These are phyloP conservation scores for Pholiota conissans DNA, from an alignment of 768 basidiomycete genomes.

Conservation along the genomic window DNA sequence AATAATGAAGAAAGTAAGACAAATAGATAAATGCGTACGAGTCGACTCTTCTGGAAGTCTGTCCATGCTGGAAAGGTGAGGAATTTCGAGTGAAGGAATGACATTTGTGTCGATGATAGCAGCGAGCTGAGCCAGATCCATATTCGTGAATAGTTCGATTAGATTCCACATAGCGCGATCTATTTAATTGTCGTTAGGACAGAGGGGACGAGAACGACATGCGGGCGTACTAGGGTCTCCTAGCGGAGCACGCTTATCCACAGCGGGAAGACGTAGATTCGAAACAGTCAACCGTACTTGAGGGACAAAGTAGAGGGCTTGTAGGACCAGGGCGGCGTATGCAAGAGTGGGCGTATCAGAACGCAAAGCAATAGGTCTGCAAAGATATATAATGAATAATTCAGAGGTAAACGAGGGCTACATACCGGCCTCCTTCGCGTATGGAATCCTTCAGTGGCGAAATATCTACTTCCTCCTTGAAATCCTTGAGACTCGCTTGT, in stretches of 20 bases:
- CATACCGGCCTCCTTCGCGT: slow-evolving; percentile 60
- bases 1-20: too few relatives aligned
- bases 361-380: slow-evolving; percentile 72
- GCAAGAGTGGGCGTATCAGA: slow-evolving; percentile 49
- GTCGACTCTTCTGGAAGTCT: slow-evolving; percentile 23
- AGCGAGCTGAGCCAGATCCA: slow-evolving; percentile 64
- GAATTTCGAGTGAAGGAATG: slow-evolving; percentile 45
- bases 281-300: slow-evolving; percentile 57
- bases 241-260: slow-evolving; percentile 21
- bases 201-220: not conserved
- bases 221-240: slow-evolving; percentile 28
- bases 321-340: slow-evolving; percentile 64
- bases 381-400: not conserved
- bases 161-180: slow-evolving; percentile 54
- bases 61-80: slow-evolving; percentile 33
- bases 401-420: slow-evolving; percentile 1
- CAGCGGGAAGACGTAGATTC: slow-evolving; percentile 28
- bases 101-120: slow-evolving; percentile 55
- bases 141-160: slow-evolving; percentile 65
- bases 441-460: slow-evolving; percentile 52
- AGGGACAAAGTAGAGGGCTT: slow-evolving; percentile 68
- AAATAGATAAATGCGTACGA: slow-evolving; percentile 11
- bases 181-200: slow-evolving; percentile 18
- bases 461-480: slow-evolving; percentile 52
- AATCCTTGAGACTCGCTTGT: slow-evolving; percentile 64